Base-by-base conservation (phyloP, 176 grass and related monocot species). In the Oryza coarctata region DNA sequence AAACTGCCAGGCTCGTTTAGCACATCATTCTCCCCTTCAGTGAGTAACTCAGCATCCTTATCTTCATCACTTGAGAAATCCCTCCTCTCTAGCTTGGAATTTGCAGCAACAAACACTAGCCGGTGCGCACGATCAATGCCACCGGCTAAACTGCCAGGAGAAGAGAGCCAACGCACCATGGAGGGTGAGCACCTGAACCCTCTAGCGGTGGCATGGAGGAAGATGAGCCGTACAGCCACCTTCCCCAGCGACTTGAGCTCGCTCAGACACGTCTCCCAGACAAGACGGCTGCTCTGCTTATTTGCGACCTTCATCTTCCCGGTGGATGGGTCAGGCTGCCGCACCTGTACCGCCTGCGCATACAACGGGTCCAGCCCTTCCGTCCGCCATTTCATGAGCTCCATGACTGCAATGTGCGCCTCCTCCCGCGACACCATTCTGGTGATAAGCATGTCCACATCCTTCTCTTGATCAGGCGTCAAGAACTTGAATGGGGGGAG, bases 351-450 rank as follows among this genome's bases (percentile, higher is more conserved):
- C 6, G 94, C 94, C 69, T 97, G 94, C 0, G 94, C 94, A 61
- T 97, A 97, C 44, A 97, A 49, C 1, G 91, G 91, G 66, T 97
- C 90, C 40, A 97, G 76, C 7, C 94, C 94, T 23, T 97, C 91
- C 0, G 94, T 72, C 63, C 94, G 73, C 94, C 94, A 97, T 80
- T 97, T 97, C 94, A 97, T 97, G 31, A 97, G 86, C 84, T 97
- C 94, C 94, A 97, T 97, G 45, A 97, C 65, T 1, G 78, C 91
- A 83, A 97, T 81, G 74, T 97, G 94, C 4, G 94, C 94, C 77
- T 97, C 94, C 55, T 97, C 94, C 35, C 77, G 84, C 28, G 88
- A 91, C 12, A 93, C 94, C 91, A 97, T 89, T 7, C 94, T 62
- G 20, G 94, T 97, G 55, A 97, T 97, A 20, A 97, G 85, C 81